Base-by-base conservation (phyloP, 116 monocot genomes). In the Dioscorea cayenensis region DNA sequence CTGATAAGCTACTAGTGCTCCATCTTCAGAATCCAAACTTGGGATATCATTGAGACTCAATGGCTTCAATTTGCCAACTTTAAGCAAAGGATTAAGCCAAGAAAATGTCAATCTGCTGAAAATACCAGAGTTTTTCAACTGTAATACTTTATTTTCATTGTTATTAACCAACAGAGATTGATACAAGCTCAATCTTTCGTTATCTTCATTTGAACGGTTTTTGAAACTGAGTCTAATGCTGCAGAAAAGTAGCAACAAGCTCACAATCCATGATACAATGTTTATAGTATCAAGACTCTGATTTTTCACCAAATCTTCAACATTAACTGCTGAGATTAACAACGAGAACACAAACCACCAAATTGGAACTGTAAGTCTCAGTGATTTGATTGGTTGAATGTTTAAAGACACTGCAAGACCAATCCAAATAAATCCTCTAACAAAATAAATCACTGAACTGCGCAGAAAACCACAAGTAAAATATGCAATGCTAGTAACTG, bases 321-420 rank as follows among this genome's bases (percentile, higher is more conserved):
- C 18, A 66, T 84, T 78, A n/a, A 82, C 62, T 28, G 55, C 70
- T 64, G 84, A 79, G 21, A 75, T 61, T 13, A 76, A 49, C 6
- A 79, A 7, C 0, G 81, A 76, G 49, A 74, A 79, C 18, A 68
- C 74, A 35, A 69, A 19, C 87, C 87, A 87, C 87, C 87, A 87
- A 10, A 61, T 10, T 17, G 74, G 36, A n/a, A 61, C 51, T 32
- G 79, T 27, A 35, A 28, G 36, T 61, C 70, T 71, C 16, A 65
- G 25, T 68, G 68, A 81, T 25, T 60, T 80, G 25, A 66, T 66
- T 23, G 63, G 64, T 21, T 38, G 63, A 4, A 77, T 43, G 61
- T 63, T 71, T 68, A 86, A 63, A 13, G 86, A 86, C 72, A 77
- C 75, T 49, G 81, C 71, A 27, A 87, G n/a, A 36, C 51, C 69